Percentiles rank a stretch among this genome's conserved stretches.
Evolutionary conservation across 257 asterid genomes (phyloP).

Genomic region (Solanum corneliomulleri): DNA sequence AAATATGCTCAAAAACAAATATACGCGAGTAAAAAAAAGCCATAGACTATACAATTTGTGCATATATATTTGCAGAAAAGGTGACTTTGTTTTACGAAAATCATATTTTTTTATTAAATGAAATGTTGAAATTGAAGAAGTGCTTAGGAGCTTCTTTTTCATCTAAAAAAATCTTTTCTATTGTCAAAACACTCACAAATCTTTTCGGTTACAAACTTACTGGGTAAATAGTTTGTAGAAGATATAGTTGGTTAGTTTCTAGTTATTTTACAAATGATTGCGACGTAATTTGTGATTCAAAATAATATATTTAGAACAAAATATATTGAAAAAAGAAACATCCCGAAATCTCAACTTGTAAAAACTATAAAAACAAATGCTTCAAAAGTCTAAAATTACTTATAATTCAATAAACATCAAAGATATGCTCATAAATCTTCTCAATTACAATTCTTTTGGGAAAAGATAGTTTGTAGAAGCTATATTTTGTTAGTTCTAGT

Average conservation of each 20-base stretch:
- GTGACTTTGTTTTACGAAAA: not conserved
- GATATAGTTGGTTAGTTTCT: not conserved
- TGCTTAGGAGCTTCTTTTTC: not conserved
- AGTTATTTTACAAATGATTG: too few relatives aligned
- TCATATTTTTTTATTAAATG: too few relatives aligned
- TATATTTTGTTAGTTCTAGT: too few relatives aligned
- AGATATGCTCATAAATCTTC: not conserved
- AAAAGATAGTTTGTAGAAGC: not conserved
- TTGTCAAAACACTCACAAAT: not conserved
- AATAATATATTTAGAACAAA: not conserved
- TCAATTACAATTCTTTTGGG: too few relatives aligned
- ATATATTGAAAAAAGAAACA: not conserved
- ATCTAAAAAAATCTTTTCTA: not conserved
- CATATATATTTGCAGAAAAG: not conserved
- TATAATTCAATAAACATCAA: not conserved
- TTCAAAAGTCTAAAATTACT: not conserved
- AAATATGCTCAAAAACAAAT: too few relatives aligned
- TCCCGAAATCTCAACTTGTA: not conserved
- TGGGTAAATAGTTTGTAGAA: not conserved
- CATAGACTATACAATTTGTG: not conserved
- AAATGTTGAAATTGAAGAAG: not conserved
- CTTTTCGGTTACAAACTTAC: not conserved
- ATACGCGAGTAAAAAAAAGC: too few relatives aligned
- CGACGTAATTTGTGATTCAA: not conserved
- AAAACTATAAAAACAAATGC: not conserved